Evolutionary conservation across 176 grass and related monocot genomes (phyloP).

Genomic region (Zea luxurians): DNA sequence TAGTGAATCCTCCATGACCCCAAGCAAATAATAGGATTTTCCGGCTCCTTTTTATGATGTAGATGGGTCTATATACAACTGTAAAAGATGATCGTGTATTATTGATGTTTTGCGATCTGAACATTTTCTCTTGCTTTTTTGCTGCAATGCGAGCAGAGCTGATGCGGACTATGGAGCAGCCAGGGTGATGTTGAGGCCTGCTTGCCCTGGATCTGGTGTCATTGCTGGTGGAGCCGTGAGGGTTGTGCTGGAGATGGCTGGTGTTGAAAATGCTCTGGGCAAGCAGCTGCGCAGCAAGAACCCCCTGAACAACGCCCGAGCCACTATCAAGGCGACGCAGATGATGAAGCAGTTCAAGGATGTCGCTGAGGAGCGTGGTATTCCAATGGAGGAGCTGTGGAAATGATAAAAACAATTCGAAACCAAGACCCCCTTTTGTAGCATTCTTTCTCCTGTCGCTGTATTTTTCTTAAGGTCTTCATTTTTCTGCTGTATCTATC

Average conservation of each 20-base stretch:
- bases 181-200: slow-evolving; percentile 83
- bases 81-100: neutral
- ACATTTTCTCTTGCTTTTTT: slow-evolving; percentile 22
- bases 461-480: neutral
- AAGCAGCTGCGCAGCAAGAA: slow-evolving; percentile 88
- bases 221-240: slow-evolving; percentile 79
- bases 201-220: slow-evolving; percentile 82
- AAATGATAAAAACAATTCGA: slow-evolving; percentile 51
- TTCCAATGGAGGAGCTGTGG: slow-evolving; percentile 86
- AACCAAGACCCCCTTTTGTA: neutral
- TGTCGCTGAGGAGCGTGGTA: slow-evolving; percentile 62
- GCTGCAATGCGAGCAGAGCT: slow-evolving; percentile 44
- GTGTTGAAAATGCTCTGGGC: slow-evolving; percentile 81
- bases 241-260: slow-evolving; percentile 82
- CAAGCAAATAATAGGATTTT: neutral
- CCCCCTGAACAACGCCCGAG: slow-evolving; percentile 81
- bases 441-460: neutral
- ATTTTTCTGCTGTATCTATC: slow-evolving; percentile 21
- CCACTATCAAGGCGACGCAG: slow-evolving; percentile 68
- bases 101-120: slow-evolving; percentile 12
- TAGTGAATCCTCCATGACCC: neutral
- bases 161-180: slow-evolving; percentile 78
- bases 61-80: neutral
- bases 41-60: neutral
- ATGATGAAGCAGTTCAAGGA: slow-evolving; percentile 74